Conservation (phyloP, 306 rosid genomes). For the Spatholobus suberectus region DNA sequence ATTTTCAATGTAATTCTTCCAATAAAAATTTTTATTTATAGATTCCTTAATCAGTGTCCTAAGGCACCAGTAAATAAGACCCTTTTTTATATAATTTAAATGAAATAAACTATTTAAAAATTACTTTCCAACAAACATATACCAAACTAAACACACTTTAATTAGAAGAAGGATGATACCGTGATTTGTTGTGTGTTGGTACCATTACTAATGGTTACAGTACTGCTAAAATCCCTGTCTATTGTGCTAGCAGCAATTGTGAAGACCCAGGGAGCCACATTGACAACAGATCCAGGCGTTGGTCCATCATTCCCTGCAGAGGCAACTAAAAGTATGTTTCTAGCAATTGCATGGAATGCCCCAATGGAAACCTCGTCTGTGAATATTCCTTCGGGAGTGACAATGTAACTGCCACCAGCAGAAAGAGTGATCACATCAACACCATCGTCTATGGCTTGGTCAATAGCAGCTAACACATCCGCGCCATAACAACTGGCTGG, state of each 20-base stretch:
- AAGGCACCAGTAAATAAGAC: too few relatives aligned
- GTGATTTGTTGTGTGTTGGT: not conserved
- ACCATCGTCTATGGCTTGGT: slow-evolving; percentile 64
- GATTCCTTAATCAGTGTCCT: too few relatives aligned
- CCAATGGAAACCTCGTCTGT: slow-evolving; percentile 53
- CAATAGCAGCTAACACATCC: slow-evolving; percentile 64
- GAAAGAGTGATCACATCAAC: slow-evolving; percentile 65
- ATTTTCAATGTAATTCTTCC: too few relatives aligned
- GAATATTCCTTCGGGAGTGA: slow-evolving; percentile 26
- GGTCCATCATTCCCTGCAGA: slow-evolving; percentile 73
- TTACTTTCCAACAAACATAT: too few relatives aligned
- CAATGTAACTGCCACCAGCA: slow-evolving; percentile 43
- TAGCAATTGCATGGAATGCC: slow-evolving; percentile 58
- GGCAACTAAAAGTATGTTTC: slow-evolving; percentile 47
- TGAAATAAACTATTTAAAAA: too few relatives aligned
- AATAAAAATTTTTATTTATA: too few relatives aligned
- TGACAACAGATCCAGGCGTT: slow-evolving; percentile 17
- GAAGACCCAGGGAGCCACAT: slow-evolving; percentile 61
- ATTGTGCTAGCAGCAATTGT: slow-evolving; percentile 71
- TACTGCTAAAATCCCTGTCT: slow-evolving; percentile 50
- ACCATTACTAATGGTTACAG: slow-evolving; percentile 50
- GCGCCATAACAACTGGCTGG: slow-evolving; percentile 58
- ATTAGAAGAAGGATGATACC: slow-evolving; percentile 5
- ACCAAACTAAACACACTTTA: too few relatives aligned
- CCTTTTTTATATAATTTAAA: too few relatives aligned